phyloP scores from a whole-genome alignment of 768 basidiomycete genomes.

The Sporobolomyces phaffii region DNA sequence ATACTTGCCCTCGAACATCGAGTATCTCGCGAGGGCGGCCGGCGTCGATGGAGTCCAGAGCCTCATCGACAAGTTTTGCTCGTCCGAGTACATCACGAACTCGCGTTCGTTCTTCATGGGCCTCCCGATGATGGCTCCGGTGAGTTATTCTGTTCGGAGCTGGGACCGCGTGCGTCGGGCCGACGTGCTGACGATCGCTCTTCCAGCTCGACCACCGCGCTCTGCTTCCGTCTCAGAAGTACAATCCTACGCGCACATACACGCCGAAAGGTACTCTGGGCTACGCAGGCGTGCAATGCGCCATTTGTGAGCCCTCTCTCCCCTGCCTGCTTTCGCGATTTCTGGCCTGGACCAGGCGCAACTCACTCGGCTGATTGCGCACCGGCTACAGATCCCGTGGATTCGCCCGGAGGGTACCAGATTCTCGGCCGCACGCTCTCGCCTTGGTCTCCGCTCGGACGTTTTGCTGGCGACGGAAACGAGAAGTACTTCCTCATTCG shows the following conservation, averaged over 20 bases:
- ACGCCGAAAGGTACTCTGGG: conserved; percentile 68
- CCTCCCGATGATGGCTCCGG: conserved; percentile 1
- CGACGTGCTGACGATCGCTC: conserved; percentile 57
- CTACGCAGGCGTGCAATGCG: conserved; percentile 61
- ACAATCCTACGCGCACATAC: conserved; percentile 65
- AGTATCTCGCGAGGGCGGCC: conserved; percentile 62
- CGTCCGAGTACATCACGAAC: conserved; percentile 39
- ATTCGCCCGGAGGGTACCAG: conserved; percentile 56
- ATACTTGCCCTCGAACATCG: conserved; percentile 64
- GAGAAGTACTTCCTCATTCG: conserved; percentile 58
- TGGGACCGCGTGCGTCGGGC: conserved; percentile 53
- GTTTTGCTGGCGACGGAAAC: conserved; percentile 49
- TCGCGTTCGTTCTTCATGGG: not conserved
- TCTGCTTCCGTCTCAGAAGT: conserved; percentile 62
- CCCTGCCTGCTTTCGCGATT: too few relatives aligned
- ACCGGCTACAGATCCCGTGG: too few relatives aligned
- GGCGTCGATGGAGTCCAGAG: conserved; percentile 53
- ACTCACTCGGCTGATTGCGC: too few relatives aligned
- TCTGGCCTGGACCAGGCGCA: too few relatives aligned
- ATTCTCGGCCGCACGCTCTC: conserved; percentile 61
- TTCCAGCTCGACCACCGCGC: conserved; percentile 57
- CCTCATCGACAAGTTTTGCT: conserved; percentile 53
- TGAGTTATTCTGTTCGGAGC: conserved; percentile 49
- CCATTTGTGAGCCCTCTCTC: too few relatives aligned
- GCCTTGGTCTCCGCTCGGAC: conserved; percentile 63